Evolutionary conservation across 1,139 yeast species (phyloP).

Genomic region (Pneumocystis carinii): DNA sequence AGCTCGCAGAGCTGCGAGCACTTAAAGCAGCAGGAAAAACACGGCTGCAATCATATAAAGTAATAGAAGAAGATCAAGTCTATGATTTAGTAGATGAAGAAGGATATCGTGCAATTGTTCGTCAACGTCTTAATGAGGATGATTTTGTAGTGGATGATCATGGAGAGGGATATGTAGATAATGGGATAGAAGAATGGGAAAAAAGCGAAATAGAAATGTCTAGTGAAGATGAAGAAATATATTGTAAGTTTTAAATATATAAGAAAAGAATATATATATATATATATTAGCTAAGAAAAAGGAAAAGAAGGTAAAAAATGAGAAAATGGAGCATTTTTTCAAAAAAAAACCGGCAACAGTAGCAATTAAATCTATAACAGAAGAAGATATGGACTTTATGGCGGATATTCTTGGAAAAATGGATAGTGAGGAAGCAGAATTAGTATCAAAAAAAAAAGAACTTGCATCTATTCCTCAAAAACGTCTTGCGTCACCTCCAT

Average conservation of each 20-base stretch:
- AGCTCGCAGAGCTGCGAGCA: constrained; percentile 15
- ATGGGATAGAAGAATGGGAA: constrained; percentile 85
- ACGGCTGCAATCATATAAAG: constrained; percentile 19
- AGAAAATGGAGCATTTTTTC: constrained; percentile 7
- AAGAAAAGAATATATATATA: constrained; percentile 2
- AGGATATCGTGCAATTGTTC: constrained; percentile 57
- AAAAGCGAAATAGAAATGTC: constrained; percentile 30
- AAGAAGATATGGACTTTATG: constrained; percentile 22
- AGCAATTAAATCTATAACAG: constrained; percentile 5
- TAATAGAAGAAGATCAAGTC: constrained; percentile 33
- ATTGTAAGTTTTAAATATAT: constrained; percentile 17
- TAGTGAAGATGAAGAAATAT: constrained; percentile 40
- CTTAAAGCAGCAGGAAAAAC: constrained; percentile 16
- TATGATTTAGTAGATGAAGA: constrained; percentile 82
- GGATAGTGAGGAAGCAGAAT: constrained; percentile 6
- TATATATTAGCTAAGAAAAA: constrained; percentile 6
- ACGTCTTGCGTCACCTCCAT: constrained; percentile 1
- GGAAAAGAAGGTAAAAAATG: constrained; percentile 6
- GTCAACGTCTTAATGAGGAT: constrained; percentile 69
- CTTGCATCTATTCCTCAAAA: constrained; percentile 1
- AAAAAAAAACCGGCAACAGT: constrained; percentile 7
- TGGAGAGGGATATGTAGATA: constrained; percentile 81
- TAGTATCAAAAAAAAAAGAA: neutral
- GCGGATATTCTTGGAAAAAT: constrained; percentile 20
- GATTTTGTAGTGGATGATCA: constrained; percentile 90